Evolutionary conservation across 2,329 filamentous ascomycete species (phyloP).

Genomic region (Capronia coronata): DNA sequence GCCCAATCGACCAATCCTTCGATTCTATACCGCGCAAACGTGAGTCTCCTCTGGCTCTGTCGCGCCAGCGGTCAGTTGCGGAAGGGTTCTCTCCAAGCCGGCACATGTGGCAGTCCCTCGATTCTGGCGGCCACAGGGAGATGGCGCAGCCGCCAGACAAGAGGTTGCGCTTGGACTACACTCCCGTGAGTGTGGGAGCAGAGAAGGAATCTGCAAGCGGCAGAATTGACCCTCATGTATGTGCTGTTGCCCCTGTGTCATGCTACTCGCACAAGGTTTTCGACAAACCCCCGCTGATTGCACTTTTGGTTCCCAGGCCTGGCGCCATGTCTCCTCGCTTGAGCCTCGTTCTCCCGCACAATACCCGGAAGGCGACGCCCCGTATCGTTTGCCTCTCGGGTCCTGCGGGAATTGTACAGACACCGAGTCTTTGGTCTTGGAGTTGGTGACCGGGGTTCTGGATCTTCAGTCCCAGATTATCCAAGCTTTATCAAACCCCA

Average conservation of each 20-base stretch:
- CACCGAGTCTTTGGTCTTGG: constrained; percentile 18
- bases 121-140: constrained; percentile 6
- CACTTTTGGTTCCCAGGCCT: constrained; percentile 6
- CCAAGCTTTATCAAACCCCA: constrained; percentile 16
- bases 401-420: constrained; percentile 21
- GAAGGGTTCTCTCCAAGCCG: constrained; percentile 8
- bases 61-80: constrained; percentile 4
- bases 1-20: constrained; percentile 2
- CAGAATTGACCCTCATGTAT: constrained; percentile 12
- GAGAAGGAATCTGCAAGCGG: constrained; percentile 6
- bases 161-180: constrained; percentile 15
- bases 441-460: constrained; percentile 21
- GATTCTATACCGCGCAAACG: constrained; percentile 16
- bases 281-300: constrained; percentile 10
- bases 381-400: constrained; percentile 7
- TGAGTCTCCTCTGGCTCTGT: constrained; percentile 13
- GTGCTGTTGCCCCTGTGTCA: constrained; percentile 3
- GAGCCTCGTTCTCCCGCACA: constrained; percentile 7
- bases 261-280: not conserved
- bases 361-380: constrained; percentile 3
- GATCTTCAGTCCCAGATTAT: constrained; percentile 23
- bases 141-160: constrained; percentile 18
- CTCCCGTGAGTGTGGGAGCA: constrained; percentile 7
- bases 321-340: constrained; percentile 10
- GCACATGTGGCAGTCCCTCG: constrained; percentile 6